Percentiles rank a stretch among this genome's conserved stretches.
Evolutionary conservation across 257 asterid genomes (phyloP).

Genomic region (Solanum tarapatanum): DNA sequence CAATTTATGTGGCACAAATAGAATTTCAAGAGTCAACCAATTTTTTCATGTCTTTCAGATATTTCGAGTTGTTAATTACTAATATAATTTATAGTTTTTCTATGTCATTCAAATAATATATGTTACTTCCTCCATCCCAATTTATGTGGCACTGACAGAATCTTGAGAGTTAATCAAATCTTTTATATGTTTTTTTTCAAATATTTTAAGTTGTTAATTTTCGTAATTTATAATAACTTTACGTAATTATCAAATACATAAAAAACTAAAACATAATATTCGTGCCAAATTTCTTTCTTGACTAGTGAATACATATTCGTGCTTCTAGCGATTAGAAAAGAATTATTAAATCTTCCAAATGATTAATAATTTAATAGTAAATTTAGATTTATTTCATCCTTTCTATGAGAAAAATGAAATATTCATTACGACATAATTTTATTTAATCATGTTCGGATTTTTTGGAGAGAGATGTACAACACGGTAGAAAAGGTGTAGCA

Average conservation of each 20-base stretch:
- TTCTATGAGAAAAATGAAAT: neutral
- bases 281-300: neutral
- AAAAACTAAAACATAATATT: too few species aligned
- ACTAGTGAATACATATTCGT: neutral
- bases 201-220: too few species aligned
- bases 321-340: neutral
- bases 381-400: too few species aligned
- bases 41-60: too few species aligned
- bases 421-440: neutral
- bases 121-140: neutral
- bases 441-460: neutral
- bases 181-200: too few species aligned
- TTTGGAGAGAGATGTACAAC: neutral
- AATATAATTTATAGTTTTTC: too few species aligned
- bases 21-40: neutral
- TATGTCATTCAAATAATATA: neutral
- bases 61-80: too few species aligned
- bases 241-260: too few species aligned
- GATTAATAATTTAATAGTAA: neutral
- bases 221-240: too few species aligned
- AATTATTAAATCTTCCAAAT: neutral
- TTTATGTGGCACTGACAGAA: neutral
- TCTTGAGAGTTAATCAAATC: too few species aligned
- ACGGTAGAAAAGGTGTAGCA: neutral
- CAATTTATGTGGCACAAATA: neutral